A percentile compares a stretch with the other conserved stretches of the same genome.
phyloP scores from a whole-genome alignment of 257 asterid genomes.

The Fraxinus anomala region DNA sequence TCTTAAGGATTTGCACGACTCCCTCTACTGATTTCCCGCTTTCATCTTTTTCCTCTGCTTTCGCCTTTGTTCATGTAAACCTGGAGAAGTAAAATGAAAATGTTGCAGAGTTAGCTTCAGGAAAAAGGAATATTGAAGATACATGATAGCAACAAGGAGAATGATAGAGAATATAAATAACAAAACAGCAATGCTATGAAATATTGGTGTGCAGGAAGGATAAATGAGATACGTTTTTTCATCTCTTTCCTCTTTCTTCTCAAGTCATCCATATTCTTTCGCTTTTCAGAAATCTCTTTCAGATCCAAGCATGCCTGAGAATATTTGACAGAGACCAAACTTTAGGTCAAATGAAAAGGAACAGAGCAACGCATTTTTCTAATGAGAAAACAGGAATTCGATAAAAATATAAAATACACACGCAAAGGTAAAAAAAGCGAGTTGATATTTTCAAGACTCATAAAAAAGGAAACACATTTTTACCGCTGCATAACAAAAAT shows the following conservation, averaged over 20 bases:
- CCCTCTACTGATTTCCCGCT: constrained; percentile 28
- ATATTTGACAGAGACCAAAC: not conserved
- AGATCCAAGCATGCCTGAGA: constrained; percentile 34
- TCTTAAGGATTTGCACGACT: not conserved
- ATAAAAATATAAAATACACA: not conserved
- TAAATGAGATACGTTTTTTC: constrained; percentile 41
- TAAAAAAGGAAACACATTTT: not conserved
- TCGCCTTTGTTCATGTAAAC: constrained; percentile 44
- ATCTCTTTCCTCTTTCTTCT: constrained; percentile 47
- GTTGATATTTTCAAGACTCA: not conserved
- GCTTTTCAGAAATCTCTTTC: constrained; percentile 41
- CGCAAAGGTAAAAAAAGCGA: not conserved
- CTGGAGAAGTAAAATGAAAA: constrained; percentile 23
- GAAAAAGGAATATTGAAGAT: not conserved
- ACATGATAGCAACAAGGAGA: not conserved
- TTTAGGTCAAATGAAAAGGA: not conserved
- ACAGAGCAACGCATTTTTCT: not conserved
- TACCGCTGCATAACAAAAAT: not conserved
- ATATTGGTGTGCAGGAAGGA: not conserved
- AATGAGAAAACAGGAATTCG: not conserved
- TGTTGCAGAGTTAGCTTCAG: not conserved
- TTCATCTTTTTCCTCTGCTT: constrained; percentile 43
- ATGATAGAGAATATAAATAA: not conserved
- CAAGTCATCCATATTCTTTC: constrained; percentile 37
- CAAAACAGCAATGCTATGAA: not conserved